These are phyloP conservation scores for Forsythia suspensa DNA, from an alignment of 257 asterid genomes.

Conservation along the genomic window DNA sequence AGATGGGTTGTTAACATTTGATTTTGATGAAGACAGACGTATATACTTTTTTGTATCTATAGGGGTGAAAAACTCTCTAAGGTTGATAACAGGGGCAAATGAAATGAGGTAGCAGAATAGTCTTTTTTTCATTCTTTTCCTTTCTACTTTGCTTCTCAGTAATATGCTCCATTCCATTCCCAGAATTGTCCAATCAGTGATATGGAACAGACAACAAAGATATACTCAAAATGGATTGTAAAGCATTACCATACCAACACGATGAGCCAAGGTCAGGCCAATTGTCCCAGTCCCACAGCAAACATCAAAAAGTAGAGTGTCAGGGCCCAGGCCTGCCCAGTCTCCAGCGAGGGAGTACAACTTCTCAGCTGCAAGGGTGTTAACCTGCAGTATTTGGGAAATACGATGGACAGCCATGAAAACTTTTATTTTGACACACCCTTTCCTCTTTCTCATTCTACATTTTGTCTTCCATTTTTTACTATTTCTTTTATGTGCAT, in stretches of 20 bases:
- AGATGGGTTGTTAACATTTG: no score
- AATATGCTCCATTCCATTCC: neutral
- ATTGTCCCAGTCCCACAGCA: slow-evolving; percentile 99
- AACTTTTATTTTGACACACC: neutral
- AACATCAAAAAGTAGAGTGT: slow-evolving; percentile 86
- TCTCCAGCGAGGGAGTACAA: slow-evolving; percentile 95
- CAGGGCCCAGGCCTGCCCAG: slow-evolving; percentile 94
- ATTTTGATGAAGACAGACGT: no score
- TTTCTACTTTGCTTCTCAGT: slow-evolving; percentile 5
- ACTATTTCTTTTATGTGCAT: neutral
- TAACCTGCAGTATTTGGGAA: slow-evolving; percentile 61
- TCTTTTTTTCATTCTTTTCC: slow-evolving; percentile 1
- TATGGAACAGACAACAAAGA: neutral
- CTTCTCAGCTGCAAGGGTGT: slow-evolving; percentile 95
- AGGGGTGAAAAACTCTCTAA: no score
- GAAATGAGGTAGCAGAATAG: slow-evolving; percentile 10
- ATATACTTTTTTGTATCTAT: no score
- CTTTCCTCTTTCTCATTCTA: slow-evolving; percentile 10
- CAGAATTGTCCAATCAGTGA: neutral
- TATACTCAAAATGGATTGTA: slow-evolving; percentile 26
- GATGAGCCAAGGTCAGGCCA: slow-evolving; percentile 87
- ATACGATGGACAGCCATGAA: slow-evolving; percentile 3
- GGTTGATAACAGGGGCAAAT: slow-evolving; percentile 1
- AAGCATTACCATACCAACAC: slow-evolving; percentile 98
- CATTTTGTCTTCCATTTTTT: neutral